phyloP scores from a whole-genome alignment of 208 protist species.

The Leishmania mexicana region DNA sequence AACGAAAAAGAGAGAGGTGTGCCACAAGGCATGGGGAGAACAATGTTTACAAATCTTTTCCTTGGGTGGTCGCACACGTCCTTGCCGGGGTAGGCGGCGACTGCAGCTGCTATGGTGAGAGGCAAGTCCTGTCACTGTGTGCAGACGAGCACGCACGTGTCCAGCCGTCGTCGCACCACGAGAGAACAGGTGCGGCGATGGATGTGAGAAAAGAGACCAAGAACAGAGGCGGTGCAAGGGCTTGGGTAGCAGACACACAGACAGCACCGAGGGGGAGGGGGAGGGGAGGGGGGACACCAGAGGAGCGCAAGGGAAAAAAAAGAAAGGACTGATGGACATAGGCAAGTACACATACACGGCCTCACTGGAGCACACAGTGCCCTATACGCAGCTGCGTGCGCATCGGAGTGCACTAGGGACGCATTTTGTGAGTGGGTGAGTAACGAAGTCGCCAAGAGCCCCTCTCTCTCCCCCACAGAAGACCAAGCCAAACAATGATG shows the following conservation, averaged over 20 bases:
- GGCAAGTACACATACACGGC: not conserved
- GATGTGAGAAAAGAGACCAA: not conserved
- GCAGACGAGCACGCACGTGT: not conserved
- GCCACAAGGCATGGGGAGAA: not conserved
- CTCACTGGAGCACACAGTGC: not conserved
- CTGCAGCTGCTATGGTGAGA: not conserved
- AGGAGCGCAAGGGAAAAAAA: not conserved
- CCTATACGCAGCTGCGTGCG: not conserved
- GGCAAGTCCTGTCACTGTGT: not conserved
- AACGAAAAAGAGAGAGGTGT: not conserved
- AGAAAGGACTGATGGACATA: not conserved
- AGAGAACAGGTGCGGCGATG: not conserved
- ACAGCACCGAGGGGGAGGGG: not conserved
- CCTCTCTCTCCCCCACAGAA: too few species aligned
- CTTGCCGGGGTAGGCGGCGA: not conserved
- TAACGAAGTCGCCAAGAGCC: not conserved
- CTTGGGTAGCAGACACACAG: not conserved
- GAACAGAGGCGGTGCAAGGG: not conserved
- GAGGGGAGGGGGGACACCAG: not conserved
- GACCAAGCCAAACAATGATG: not conserved
- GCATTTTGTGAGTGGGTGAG: not conserved
- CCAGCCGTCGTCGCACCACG: not conserved
- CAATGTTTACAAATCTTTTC: not conserved
- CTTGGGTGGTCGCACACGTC: not conserved
- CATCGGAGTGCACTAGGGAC: too few species aligned